Conservation (phyloP, 306 rosid genomes). For the Coriaria nepalensis region DNA sequence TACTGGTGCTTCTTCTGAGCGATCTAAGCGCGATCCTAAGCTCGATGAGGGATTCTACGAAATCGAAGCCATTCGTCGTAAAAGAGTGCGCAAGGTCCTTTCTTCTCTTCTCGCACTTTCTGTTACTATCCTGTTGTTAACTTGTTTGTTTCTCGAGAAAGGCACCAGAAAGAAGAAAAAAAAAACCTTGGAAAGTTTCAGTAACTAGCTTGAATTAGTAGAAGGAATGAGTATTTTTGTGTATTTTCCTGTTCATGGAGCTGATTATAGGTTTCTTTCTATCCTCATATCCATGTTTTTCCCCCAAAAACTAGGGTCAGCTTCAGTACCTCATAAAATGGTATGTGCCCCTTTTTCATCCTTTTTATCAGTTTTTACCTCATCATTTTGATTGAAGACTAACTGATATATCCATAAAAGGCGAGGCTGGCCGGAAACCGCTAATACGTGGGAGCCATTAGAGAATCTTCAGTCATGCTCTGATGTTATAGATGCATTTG, state of each 20-base stretch:
- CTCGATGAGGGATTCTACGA: slow-evolving; percentile 67
- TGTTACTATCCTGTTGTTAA: background rate
- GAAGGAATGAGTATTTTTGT: background rate
- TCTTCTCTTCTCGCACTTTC: background rate
- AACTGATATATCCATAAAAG: slow-evolving; percentile 24
- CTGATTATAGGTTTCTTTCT: slow-evolving; percentile 13
- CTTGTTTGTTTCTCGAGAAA: slow-evolving; percentile 6
- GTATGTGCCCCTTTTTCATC: slow-evolving; percentile 27
- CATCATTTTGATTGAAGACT: slow-evolving; percentile 5
- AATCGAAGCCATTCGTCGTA: slow-evolving; percentile 76
- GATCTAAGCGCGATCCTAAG: slow-evolving; percentile 39
- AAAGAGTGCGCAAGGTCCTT: slow-evolving; percentile 64
- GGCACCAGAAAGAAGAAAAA: no score
- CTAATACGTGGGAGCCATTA: slow-evolving; percentile 94
- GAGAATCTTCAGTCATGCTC: slow-evolving; percentile 77
- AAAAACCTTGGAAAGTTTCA: no score
- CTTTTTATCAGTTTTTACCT: slow-evolving; percentile 1
- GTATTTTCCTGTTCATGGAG: background rate
- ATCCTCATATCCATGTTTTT: background rate
- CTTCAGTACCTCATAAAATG: slow-evolving; percentile 86
- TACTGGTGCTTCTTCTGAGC: slow-evolving; percentile 11
- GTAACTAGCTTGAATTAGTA: background rate
- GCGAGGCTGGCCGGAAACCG: slow-evolving; percentile 91
- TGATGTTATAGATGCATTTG: slow-evolving; percentile 71
- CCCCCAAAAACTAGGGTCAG: slow-evolving; percentile 40